Conservation (phyloP, 1,284 basidiomycete genomes). For the Sporisorium reilianum region DNA sequence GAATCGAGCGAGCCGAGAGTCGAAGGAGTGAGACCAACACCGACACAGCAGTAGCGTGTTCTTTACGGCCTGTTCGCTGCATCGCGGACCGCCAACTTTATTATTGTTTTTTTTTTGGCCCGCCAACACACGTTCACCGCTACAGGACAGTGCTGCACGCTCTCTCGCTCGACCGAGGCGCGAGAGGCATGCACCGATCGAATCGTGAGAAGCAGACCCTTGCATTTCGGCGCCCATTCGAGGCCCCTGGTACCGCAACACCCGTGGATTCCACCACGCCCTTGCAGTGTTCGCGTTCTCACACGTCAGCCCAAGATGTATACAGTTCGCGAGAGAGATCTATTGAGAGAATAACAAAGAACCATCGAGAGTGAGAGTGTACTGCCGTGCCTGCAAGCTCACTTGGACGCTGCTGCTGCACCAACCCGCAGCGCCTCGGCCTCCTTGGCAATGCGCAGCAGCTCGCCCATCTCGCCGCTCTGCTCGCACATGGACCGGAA, state of each 20-base stretch:
- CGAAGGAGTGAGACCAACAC: background rate
- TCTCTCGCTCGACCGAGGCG: no score
- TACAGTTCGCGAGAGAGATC: no score
- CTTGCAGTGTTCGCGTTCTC: no score
- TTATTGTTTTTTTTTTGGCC: background rate
- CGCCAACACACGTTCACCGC: no score
- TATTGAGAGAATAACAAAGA: no score
- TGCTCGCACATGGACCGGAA: slow-evolving; percentile 63
- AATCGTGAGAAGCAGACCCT: background rate
- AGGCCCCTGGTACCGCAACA: background rate
- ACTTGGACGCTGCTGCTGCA: background rate
- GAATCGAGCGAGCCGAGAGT: background rate
- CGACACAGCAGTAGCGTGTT: background rate
- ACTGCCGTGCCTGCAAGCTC: no score
- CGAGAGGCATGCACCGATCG: background rate
- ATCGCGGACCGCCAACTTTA: slow-evolving; percentile 1
- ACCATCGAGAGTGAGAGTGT: no score
- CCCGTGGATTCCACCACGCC: background rate
- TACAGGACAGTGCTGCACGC: no score
- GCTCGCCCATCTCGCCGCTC: slow-evolving; percentile 59
- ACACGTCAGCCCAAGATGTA: no score
- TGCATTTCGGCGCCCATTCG: background rate
- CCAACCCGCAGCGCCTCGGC: slow-evolving; percentile 32
- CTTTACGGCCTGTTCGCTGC: background rate
- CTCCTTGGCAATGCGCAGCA: slow-evolving; percentile 44